Evolutionary conservation across 495 filamentous ascomycete genomes (phyloP).

Genomic region (Aspergillus leporis): DNA sequence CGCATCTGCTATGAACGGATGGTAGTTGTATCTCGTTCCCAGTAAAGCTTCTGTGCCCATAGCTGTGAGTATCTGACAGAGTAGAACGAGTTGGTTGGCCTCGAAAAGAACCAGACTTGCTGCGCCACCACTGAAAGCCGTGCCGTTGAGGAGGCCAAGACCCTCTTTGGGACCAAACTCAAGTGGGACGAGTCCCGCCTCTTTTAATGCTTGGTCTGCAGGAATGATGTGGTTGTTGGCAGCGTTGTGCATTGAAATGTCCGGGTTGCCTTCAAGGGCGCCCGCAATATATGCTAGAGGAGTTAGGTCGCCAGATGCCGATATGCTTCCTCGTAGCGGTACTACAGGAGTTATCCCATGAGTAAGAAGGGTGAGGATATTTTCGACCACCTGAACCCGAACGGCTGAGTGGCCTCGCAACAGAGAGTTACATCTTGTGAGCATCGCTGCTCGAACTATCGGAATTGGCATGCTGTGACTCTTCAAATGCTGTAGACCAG

Average conservation of each 20-base stretch:
- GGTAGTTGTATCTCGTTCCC: conserved; percentile 55
- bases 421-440: conserved; percentile 57
- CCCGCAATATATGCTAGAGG: conserved; percentile 63
- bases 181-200: conserved; percentile 16
- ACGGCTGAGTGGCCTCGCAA: conserved; percentile 60
- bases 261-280: conserved; percentile 57
- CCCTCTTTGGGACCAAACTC: conserved; percentile 49
- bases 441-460: conserved; percentile 57
- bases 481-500: conserved; percentile 9
- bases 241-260: conserved; percentile 20
- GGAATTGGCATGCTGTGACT: conserved; percentile 44
- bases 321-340: conserved; percentile 61
- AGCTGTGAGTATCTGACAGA: conserved; percentile 58
- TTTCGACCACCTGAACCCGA: conserved; percentile 46
- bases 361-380: conserved; percentile 46
- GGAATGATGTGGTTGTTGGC: conserved; percentile 5
- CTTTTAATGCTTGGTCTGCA: conserved; percentile 20
- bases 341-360: conserved; percentile 53
- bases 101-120: conserved; percentile 58
- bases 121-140: conserved; percentile 55
- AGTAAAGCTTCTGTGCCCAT: conserved; percentile 46
- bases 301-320: conserved; percentile 62
- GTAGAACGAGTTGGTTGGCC: conserved; percentile 54
- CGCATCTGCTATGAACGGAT: conserved; percentile 58
- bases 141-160: conserved; percentile 67